Percentiles rank a stretch among this genome's conserved stretches.
phyloP scores from a whole-genome alignment of 2,329 filamentous ascomycete genomes.

The Fusarium solani-melongenae region DNA sequence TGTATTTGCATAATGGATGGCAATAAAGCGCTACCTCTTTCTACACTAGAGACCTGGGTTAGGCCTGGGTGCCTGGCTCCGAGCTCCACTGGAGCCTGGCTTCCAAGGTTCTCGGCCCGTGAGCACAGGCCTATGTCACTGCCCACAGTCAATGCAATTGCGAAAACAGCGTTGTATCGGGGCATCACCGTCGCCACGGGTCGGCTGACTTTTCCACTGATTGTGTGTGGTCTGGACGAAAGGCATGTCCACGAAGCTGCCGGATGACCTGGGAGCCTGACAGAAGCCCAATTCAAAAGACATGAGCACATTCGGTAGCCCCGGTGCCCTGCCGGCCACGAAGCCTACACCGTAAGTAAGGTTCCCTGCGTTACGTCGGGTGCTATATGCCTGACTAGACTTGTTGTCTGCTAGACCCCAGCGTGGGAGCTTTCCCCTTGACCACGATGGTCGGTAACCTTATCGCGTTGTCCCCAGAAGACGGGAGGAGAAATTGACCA shows the following conservation, averaged over 20 bases:
- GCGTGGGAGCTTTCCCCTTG: slow-evolving; percentile 90
- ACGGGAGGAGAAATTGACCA: slow-evolving; percentile 11
- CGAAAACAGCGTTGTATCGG: slow-evolving; percentile 31
- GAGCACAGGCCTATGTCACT: slow-evolving; percentile 18
- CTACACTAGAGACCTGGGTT: neutral
- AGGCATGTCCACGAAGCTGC: slow-evolving; percentile 13
- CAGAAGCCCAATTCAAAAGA: slow-evolving; percentile 22
- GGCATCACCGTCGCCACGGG: slow-evolving; percentile 33
- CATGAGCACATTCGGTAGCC: slow-evolving; percentile 76
- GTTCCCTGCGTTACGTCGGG: neutral
- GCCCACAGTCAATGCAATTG: slow-evolving; percentile 33
- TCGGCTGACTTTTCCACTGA: slow-evolving; percentile 31
- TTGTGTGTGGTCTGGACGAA: neutral
- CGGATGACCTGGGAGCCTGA: slow-evolving; percentile 12
- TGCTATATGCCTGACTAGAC: slow-evolving; percentile 23
- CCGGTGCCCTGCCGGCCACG: slow-evolving; percentile 71
- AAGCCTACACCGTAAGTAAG: slow-evolving; percentile 78
- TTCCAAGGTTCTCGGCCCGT: slow-evolving; percentile 24
- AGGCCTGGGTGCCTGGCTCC: slow-evolving; percentile 12
- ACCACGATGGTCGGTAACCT: slow-evolving; percentile 75
- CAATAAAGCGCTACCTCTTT: neutral
- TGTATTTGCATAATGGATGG: slow-evolving; percentile 32
- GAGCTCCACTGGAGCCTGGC: slow-evolving; percentile 17
- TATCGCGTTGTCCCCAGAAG: neutral
- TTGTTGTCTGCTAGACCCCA: slow-evolving; percentile 71